A percentile compares a stretch with the other conserved stretches of the same genome.
phyloP scores from a whole-genome alignment of 2,329 filamentous ascomycete species.

The Arachnomyces sp. region DNA sequence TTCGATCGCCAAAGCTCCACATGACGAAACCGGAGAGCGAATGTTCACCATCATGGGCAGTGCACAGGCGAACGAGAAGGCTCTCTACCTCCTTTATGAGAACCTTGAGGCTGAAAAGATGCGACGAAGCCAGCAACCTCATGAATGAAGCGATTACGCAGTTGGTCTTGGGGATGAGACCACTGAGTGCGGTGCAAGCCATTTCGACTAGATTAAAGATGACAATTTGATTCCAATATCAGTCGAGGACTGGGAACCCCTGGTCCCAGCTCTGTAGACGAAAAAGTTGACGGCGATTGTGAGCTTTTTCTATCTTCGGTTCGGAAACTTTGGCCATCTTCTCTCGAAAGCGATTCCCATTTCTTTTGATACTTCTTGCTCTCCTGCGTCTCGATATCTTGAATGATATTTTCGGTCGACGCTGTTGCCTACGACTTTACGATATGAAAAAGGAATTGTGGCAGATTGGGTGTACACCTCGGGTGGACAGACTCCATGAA shows the following conservation, averaged over 20 bases:
- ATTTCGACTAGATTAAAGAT: neutral
- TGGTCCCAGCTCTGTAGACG: neutral
- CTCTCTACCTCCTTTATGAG: slow-evolving; percentile 92
- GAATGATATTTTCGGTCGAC: slow-evolving; percentile 19
- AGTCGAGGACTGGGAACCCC: neutral
- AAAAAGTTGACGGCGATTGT: slow-evolving; percentile 3
- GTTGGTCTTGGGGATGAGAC: neutral
- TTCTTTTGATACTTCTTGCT: slow-evolving; percentile 15
- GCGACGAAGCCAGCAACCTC: slow-evolving; percentile 76
- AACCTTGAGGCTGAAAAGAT: slow-evolving; percentile 99
- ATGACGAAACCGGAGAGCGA: slow-evolving; percentile 94
- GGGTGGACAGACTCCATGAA: too few relatives aligned
- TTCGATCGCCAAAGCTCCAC: slow-evolving; percentile 92
- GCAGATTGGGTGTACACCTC: too few relatives aligned
- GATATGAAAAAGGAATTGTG: too few relatives aligned
- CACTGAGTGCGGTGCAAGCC: neutral
- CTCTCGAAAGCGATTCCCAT: too few relatives aligned
- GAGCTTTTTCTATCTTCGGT: slow-evolving; percentile 15
- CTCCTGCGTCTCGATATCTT: too few relatives aligned
- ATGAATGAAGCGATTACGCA: slow-evolving; percentile 39
- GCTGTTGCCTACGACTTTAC: too few relatives aligned
- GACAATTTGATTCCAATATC: neutral
- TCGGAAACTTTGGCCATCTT: slow-evolving; percentile 3
- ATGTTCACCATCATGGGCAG: slow-evolving; percentile 99
- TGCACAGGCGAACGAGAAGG: slow-evolving; percentile 87